Base-by-base conservation (phyloP, 805 yeast genomes). In the Candida insectalens region DNA sequence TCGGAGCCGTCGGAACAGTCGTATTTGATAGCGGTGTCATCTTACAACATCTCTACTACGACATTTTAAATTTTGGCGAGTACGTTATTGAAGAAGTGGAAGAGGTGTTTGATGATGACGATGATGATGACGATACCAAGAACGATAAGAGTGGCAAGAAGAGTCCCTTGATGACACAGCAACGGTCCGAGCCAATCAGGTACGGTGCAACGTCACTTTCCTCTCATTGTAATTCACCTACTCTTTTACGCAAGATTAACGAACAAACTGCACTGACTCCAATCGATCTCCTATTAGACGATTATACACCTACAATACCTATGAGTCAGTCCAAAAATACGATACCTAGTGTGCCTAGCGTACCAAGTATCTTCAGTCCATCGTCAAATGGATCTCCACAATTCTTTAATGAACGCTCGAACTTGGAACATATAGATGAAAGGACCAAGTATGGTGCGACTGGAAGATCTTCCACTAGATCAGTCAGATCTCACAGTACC, bases 1-100 rank as follows among this genome's bases (percentile, higher is more conserved):
- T 69, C 14, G 77, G 77, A 5, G 65, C 74, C 21, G 39, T 71
- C 2, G 76, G 77, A 6, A 71, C 78, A 1, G 62, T 71, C 3
- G 39, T 60, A 3, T 68, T 71, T 41, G 78, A 72, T 43, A 37
- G 53, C 8, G 48, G 57, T 1, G 62, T 68, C 34, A 52, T 72
- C 18, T 50, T 60, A 30, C 78, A 72, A 45, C 58, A 69, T 55
- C 55, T 44, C 32, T 15, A 20, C 12, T 59, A 52, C 49, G 62
- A 57, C 38, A 38, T 36, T 34, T 36, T 12, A 17, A 22, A n/a
- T 7, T 22, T 15, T 18, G 8, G 33, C 33, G 27, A 15, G 14
- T 13, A n/a, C 23, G 12, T 21, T 21, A 21, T 21, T 21, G 23
- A 21, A 12, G 23, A 21, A 12, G 12, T 21, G 10, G 32, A 29